Base-by-base conservation (phyloP, 805 yeast genomes). In the Lipomyces spencermartinsiae region DNA sequence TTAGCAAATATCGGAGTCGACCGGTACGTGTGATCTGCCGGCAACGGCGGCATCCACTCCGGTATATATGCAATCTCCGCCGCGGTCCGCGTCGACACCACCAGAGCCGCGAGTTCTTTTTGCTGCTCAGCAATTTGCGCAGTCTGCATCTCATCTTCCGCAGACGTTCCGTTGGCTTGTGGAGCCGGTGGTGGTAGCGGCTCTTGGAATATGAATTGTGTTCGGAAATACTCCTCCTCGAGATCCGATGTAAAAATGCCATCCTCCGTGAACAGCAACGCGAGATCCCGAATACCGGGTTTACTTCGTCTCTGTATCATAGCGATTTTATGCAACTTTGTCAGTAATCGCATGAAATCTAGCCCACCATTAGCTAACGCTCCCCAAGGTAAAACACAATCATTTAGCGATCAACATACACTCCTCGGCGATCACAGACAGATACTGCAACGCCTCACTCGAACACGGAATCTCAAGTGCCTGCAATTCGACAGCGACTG, bases 21-120 rank as follows among this genome's bases (percentile, higher is more conserved):
- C 77, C 86, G 87, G 76, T 90, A 94, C 0, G 98, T 94, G 78
- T 93, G 96, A 74, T 92, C 97, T 0, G 98, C 97, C 0, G 99
- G 99, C 35, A 94, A 82, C 12, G 87, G 87, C 0, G 99, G 99
- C 73, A 94, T 80, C 88, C 93, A 93, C 5, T 80, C 75, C 0
- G 96, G 96, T 7, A 91, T 83, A 67, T 86, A 86, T 4, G 77
- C 75, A 59, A 80, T 80, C 43, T 66, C 66, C 14, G 59, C 60
- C 31, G 22, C 54, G n/a, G 46, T 59, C 60, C 83, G n/a, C 53
- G 66, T 63, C 54, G 65, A 68, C n/a, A 74, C 72, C 22, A 73
- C 68, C 25, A 66, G 25, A 57, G 39, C 57, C 29, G 69, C 53
- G 49, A 62, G 49, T 16, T 53, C 61, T 25, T 53, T 22, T 49